These are phyloP conservation scores for Pseudogymnoascus sp. DNA, from an alignment of 2,329 filamentous ascomycete genomes.

Conservation along the genomic window DNA sequence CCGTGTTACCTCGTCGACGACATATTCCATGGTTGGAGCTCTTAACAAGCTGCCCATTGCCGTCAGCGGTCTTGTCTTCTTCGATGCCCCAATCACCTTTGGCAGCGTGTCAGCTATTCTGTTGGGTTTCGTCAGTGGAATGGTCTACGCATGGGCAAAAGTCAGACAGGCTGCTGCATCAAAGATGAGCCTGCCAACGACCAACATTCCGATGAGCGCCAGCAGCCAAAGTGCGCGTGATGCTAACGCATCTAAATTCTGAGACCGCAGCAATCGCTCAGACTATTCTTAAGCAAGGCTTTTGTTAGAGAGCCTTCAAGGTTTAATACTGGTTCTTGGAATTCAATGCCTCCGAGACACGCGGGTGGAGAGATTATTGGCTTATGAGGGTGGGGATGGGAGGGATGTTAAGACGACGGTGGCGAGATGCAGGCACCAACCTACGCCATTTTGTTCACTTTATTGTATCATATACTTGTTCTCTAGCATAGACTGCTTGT, in stretches of 20 bases:
- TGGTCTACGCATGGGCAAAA: slow-evolving; percentile 84
- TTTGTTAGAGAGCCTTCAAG: background rate
- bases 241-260: slow-evolving; percentile 44
- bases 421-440: slow-evolving; percentile 1
- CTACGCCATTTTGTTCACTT: background rate
- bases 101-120: slow-evolving; percentile 86
- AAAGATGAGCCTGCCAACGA: slow-evolving; percentile 60
- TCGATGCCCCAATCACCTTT: slow-evolving; percentile 85
- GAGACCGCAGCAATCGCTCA: background rate
- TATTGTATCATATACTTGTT: slow-evolving; percentile 7
- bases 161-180: slow-evolving; percentile 64
- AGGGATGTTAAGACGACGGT: background rate
- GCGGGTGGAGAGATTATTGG: background rate
- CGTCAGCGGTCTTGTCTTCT: slow-evolving; percentile 86
- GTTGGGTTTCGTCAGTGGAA: slow-evolving; percentile 82
- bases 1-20: slow-evolving; percentile 91
- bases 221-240: slow-evolving; percentile 88
- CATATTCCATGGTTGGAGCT: slow-evolving; percentile 96
- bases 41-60: slow-evolving; percentile 98
- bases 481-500: slow-evolving; percentile 3
- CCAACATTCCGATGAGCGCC: slow-evolving; percentile 59
- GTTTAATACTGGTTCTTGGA: background rate
- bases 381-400: background rate
- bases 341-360: background rate
- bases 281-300: background rate